A percentile compares a stretch with the other conserved stretches of the same genome.
Evolutionary conservation across 805 yeast genomes (phyloP).

Genomic region (Tanozyma kutaoensis): DNA sequence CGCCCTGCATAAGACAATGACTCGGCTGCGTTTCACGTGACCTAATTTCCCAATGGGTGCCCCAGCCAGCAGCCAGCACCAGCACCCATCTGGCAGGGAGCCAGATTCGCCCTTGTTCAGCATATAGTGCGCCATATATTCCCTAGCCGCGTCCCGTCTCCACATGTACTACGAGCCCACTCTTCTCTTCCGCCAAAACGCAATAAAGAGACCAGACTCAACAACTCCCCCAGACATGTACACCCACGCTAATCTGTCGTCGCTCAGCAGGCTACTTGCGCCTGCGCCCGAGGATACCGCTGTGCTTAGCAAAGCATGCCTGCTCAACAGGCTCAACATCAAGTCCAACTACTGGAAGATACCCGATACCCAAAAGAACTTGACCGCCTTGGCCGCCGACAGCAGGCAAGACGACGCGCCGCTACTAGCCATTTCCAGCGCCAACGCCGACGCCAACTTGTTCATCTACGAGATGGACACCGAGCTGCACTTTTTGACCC

Average conservation of each 20-base stretch:
- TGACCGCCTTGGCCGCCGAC: conserved; percentile 21
- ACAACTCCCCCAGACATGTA: conserved; percentile 1
- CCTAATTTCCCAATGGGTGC: no score
- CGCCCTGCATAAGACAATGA: no score
- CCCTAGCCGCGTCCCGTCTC: no score
- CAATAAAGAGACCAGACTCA: conserved; percentile 10
- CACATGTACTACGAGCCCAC: conserved; percentile 34
- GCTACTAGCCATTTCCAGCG: conserved; percentile 41
- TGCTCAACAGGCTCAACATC: conserved; percentile 25
- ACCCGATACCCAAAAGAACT: conserved; percentile 27
- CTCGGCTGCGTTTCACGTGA: no score
- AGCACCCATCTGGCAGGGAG: no score
- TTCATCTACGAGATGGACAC: conserved; percentile 36
- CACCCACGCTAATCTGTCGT: background rate
- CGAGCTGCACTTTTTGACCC: conserved; percentile 30
- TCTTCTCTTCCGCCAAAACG: conserved; percentile 26
- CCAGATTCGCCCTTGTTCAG: no score
- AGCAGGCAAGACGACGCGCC: conserved; percentile 12
- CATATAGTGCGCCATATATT: no score
- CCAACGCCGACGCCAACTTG: conserved; percentile 29
- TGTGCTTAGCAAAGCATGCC: conserved; percentile 28
- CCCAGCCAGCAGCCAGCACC: no score
- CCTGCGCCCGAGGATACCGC: conserved; percentile 12
- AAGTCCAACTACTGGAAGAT: conserved; percentile 32
- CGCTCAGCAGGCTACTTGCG: background rate